Evolutionary conservation across 75 land plant genomes (phyloP).

Genomic region (Larix kaempferi): DNA sequence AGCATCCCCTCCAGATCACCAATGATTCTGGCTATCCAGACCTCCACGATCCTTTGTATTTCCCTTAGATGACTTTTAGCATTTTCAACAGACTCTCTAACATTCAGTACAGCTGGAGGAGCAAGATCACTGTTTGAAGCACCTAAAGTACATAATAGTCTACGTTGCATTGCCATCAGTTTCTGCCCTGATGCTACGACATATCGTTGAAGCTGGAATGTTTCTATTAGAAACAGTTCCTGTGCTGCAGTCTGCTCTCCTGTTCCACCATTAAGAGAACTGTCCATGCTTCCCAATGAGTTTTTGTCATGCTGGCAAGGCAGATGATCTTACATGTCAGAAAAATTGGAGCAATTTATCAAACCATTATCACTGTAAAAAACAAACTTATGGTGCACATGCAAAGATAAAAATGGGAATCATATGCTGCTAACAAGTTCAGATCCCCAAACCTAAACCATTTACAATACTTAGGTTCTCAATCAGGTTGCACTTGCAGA

Average conservation of each 20-base stretch:
- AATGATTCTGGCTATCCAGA: slow-evolving; percentile 54
- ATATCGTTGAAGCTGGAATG: slow-evolving; percentile 68
- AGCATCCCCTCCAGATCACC: slow-evolving; percentile 64
- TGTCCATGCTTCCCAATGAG: slow-evolving; percentile 5
- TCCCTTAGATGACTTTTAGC: slow-evolving; percentile 46
- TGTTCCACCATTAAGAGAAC: slow-evolving; percentile 8
- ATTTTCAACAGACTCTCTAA: slow-evolving; percentile 38
- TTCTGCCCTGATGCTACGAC: slow-evolving; percentile 74
- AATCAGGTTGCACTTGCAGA: background rate
- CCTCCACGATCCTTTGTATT: slow-evolving; percentile 63
- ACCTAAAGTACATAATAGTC: slow-evolving; percentile 19
- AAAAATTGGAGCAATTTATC: background rate
- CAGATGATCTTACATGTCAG: background rate
- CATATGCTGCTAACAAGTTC: background rate
- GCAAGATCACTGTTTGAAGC: slow-evolving; percentile 13
- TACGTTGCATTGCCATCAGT: slow-evolving; percentile 44
- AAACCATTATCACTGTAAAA: background rate
- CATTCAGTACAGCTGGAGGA: slow-evolving; percentile 23
- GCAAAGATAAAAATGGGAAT: background rate
- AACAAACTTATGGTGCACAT: background rate
- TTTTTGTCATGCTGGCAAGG: slow-evolving; percentile 37
- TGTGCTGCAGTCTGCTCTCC: slow-evolving; percentile 34
- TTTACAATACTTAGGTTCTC: background rate
- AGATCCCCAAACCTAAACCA: background rate
- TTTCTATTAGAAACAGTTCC: slow-evolving; percentile 55